Percentiles rank a stretch among this genome's conserved stretches.
Conservation (phyloP, 139 green algal species). For the Coelastrella sp. region DNA sequence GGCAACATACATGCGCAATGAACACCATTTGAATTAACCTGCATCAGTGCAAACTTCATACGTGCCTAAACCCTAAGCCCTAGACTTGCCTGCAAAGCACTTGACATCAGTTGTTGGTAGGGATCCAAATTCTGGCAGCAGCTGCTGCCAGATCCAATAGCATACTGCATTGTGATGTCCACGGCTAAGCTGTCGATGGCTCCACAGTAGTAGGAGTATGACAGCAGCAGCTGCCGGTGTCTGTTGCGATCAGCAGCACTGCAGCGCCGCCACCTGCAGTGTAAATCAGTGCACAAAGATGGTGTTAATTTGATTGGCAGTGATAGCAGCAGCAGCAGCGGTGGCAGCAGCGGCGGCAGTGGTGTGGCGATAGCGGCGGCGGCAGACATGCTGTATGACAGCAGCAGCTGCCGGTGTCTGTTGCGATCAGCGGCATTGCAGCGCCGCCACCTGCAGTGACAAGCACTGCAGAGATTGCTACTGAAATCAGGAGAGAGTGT, state of each 20-base stretch:
- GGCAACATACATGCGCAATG: too few relatives aligned
- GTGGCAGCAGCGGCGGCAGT: too few relatives aligned
- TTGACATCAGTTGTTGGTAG: conserved; percentile 20
- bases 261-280: conserved; percentile 29
- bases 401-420: too few relatives aligned
- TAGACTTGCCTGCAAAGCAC: background rate
- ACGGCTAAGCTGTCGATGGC: background rate
- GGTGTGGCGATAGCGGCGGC: too few relatives aligned
- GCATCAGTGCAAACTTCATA: too few relatives aligned
- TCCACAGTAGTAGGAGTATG: background rate
- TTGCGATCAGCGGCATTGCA: too few relatives aligned
- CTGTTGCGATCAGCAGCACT: conserved; percentile 18
- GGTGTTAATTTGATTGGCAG: background rate
- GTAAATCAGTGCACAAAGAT: too few relatives aligned
- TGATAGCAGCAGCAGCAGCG: background rate
- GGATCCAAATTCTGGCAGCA: background rate
- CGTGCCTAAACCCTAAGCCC: too few relatives aligned
- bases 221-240: conserved; percentile 30
- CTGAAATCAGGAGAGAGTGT: background rate
- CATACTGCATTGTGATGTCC: conserved; percentile 12
- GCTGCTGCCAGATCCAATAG: conserved; percentile 10
- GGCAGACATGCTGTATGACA: too few relatives aligned
- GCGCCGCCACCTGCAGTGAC: conserved; percentile 29
- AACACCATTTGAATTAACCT: too few relatives aligned
- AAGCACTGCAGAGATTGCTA: too few relatives aligned